Conservation (phyloP, 352 stramenopile species). For the Thraustochytrium sp. region DNA sequence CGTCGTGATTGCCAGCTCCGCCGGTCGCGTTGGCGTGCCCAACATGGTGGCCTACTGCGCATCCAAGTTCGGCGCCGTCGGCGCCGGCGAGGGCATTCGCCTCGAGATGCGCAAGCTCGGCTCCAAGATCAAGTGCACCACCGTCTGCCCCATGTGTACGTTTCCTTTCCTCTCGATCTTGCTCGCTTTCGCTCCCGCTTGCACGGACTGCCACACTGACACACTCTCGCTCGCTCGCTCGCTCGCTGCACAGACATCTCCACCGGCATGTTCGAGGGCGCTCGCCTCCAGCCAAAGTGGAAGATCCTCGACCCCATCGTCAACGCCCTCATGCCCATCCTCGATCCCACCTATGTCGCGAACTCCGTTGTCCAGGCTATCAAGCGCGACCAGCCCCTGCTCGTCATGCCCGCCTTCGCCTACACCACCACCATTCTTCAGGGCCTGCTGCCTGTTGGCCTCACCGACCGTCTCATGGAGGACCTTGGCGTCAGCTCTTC, state of each 20-base stretch:
- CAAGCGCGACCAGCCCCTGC: slow-evolving; percentile 6
- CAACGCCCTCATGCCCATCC: slow-evolving; percentile 44
- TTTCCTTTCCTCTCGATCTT: neutral
- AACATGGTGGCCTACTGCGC: slow-evolving; percentile 56
- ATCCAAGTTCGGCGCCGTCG: slow-evolving; percentile 57
- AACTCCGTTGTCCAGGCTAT: slow-evolving; percentile 43
- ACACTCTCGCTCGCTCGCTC: too few species aligned
- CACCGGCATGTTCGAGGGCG: slow-evolving; percentile 53
- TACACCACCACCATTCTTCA: slow-evolving; percentile 43
- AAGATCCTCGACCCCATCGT: slow-evolving; percentile 31
- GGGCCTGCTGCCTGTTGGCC: neutral
- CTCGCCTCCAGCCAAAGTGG: neutral
- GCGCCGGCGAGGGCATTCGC: slow-evolving; percentile 55
- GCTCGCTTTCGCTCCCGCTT: neutral
- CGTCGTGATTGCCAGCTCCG: slow-evolving; percentile 53
- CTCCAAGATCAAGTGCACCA: slow-evolving; percentile 47
- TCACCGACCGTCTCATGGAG: slow-evolving; percentile 43
- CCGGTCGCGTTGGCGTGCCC: slow-evolving; percentile 51
- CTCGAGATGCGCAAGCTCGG: slow-evolving; percentile 53
- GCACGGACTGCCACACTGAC: slow-evolving; percentile 36
- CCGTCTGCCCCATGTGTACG: slow-evolving; percentile 44
- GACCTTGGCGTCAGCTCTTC: slow-evolving; percentile 43
- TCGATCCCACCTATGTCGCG: slow-evolving; percentile 47
- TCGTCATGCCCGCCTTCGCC: slow-evolving; percentile 46
- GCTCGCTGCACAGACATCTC: slow-evolving; percentile 52